Conservation (phyloP, 2,329 filamentous ascomycete genomes). For the Exophiala oligosperma region DNA sequence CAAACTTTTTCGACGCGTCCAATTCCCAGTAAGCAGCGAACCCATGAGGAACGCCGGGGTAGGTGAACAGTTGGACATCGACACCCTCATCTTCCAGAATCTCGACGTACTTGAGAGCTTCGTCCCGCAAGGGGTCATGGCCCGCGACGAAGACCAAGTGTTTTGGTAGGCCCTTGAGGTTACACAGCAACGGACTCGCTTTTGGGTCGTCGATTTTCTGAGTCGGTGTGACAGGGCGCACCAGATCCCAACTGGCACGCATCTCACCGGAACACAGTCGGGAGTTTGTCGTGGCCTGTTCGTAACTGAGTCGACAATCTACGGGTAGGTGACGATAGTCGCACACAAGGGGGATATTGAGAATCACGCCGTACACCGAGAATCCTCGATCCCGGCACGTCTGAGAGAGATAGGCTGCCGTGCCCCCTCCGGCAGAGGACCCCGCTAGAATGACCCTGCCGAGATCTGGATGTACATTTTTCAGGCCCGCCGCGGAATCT, state of each 20-base stretch:
- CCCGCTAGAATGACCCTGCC: conserved; percentile 51
- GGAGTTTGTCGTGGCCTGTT: not conserved
- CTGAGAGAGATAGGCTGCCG: conserved; percentile 41
- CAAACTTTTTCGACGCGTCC: not conserved
- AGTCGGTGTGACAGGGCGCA: not conserved
- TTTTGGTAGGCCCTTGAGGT: conserved; percentile 38
- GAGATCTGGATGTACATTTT: conserved; percentile 6
- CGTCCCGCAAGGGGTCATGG: conserved; percentile 54
- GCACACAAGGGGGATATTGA: conserved; percentile 9
- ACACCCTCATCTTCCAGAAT: conserved; percentile 44
- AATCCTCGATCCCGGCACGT: conserved; percentile 3
- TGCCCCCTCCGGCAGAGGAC: conserved; percentile 46
- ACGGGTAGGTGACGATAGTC: conserved; percentile 8
- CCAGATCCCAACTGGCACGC: conserved; percentile 10
- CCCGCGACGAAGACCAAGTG: conserved; percentile 53
- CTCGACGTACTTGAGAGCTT: conserved; percentile 53
- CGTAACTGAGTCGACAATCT: not conserved
- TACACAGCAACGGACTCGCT: conserved; percentile 6
- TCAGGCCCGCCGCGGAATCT: not conserved
- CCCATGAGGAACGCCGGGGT: conserved; percentile 43
- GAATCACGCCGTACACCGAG: conserved; percentile 4
- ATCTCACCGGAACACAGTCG: conserved; percentile 2
- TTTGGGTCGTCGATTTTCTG: not conserved
- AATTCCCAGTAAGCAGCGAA: conserved; percentile 14
- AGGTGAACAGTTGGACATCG: conserved; percentile 45